Evolutionary conservation across 805 yeast genomes (phyloP), one percentile per base, ranked within the genome.

Genomic region (Candida sakaeoensis): DNA sequence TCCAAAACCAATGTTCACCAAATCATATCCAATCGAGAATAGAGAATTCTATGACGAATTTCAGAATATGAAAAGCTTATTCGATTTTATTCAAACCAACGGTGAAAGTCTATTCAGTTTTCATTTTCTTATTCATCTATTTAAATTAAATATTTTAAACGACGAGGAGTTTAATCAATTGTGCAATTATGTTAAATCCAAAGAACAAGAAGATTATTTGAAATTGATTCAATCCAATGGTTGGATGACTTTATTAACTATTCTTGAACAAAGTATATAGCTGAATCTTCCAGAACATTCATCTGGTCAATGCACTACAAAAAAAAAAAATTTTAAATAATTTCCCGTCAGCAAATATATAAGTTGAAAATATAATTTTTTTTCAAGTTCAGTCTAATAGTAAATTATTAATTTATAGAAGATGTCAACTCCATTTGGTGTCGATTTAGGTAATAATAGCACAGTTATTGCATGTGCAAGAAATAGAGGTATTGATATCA

Each of bases 401-500:
- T n/a, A n/a, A n/a, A n/a, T n/a, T 27, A 26, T 36, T 23, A 29
- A 14, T 24, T 17, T 25, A 34, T 15, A 24, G 15, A 66, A 42
- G 30, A 89, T 88, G 96, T 85, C 95, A 68, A 77, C 83, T 62
- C 96, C 96, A 70, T 85, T 90, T 60, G 99, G 99, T 75, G 82
- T 93, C 68, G 99, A 93, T 80, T 84, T 93, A 63, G 99, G 99
- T 72, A 89, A 89, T 74, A 77, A 79, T 75, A 85, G 79, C 76
- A 81, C 96, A 49, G 97, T 91, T 53, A 78, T 91, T 62, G 98
- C 95, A 31, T 69, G 95, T 62, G 99, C 99, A 48, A 85, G 91
- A 66, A 93, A 91, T 80, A 83, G 98, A 75, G 98, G 98, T 61
- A 93, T 93, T 61, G 99, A 93, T 68, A 83, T 93, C 57, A 87